Percentiles rank a stretch among this genome's conserved stretches.
These are phyloP conservation scores for Skeletonema costatum DNA, from an alignment of 108 stramenopile genomes.

Conservation along the genomic window DNA sequence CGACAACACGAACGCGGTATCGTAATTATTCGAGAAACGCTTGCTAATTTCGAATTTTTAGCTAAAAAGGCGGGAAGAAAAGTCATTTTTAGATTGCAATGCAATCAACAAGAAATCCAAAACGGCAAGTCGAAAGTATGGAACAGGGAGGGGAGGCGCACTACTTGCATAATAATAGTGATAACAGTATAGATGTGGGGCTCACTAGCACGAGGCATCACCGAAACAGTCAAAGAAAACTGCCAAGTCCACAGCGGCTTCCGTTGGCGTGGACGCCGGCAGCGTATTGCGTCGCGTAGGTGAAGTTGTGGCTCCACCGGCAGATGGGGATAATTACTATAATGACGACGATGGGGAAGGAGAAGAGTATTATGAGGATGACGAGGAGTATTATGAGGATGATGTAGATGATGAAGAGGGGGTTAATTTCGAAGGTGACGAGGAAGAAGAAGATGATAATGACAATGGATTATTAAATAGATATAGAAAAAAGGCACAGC, in stretches of 20 bases:
- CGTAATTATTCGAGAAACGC: no score
- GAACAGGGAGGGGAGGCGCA: no score
- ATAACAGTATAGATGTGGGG: slow-evolving; percentile 39
- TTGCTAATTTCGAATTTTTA: no score
- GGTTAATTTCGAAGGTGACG: slow-evolving; percentile 17
- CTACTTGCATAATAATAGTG: no score
- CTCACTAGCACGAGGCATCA: slow-evolving; percentile 45
- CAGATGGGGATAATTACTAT: slow-evolving; percentile 9
- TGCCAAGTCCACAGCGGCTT: slow-evolving; percentile 34
- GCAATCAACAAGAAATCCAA: no score
- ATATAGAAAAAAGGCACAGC: slow-evolving; percentile 26
- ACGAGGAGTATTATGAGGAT: slow-evolving; percentile 16
- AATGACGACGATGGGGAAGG: slow-evolving; percentile 16
- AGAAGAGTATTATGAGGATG: slow-evolving; percentile 16
- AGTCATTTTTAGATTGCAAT: no score
- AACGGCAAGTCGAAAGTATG: no score
- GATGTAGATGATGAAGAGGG: not conserved
- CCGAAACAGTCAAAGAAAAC: slow-evolving; percentile 38
- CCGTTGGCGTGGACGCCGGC: slow-evolving; percentile 25
- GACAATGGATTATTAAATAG: slow-evolving; percentile 18
- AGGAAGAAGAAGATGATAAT: slow-evolving; percentile 18
- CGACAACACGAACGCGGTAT: no score
- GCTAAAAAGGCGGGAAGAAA: no score
- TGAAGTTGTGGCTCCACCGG: slow-evolving; percentile 53
- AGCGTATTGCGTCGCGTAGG: slow-evolving; percentile 40